A percentile compares a stretch with the other conserved stretches of the same genome.
phyloP scores from a whole-genome alignment of 306 rosid species.

The Prunus dulcis region DNA sequence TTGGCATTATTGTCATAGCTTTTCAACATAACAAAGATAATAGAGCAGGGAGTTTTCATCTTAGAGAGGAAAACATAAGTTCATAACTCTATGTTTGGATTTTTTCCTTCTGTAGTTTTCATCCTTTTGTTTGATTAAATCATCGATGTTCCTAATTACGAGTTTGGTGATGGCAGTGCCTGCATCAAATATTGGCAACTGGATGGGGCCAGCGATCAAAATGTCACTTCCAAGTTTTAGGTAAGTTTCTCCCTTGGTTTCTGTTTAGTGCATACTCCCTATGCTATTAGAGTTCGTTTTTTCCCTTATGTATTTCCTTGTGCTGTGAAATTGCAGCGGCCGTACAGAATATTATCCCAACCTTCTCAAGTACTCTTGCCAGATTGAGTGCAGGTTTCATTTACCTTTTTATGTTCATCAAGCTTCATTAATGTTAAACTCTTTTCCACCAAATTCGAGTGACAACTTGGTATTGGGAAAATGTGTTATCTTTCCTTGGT shows the following conservation, averaged over 20 bases:
- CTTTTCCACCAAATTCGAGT: not conserved
- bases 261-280: not conserved
- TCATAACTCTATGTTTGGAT: not conserved
- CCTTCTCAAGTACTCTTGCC: constrained; percentile 85
- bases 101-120: not conserved
- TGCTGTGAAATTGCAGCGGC: constrained; percentile 56
- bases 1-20: not conserved
- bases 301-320: not conserved
- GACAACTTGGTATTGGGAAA: not conserved
- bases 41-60: not conserved
- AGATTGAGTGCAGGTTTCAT: constrained; percentile 69
- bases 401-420: not conserved
- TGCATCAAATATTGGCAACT: constrained; percentile 23
- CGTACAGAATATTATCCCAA: constrained; percentile 55
- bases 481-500: not conserved
- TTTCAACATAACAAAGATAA: not conserved
- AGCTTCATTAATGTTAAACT: not conserved
- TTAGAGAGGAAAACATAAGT: not conserved
- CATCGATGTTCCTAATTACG: constrained; percentile 14
- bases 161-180: constrained; percentile 49
- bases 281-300: not conserved
- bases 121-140: not conserved
- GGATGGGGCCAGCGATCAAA: constrained; percentile 77
- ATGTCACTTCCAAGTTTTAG: constrained; percentile 93
- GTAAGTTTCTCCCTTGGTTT: constrained; percentile 33